These are phyloP conservation scores for Daldinia loculata DNA, from an alignment of 495 filamentous ascomycete species.

Conservation along the genomic window DNA sequence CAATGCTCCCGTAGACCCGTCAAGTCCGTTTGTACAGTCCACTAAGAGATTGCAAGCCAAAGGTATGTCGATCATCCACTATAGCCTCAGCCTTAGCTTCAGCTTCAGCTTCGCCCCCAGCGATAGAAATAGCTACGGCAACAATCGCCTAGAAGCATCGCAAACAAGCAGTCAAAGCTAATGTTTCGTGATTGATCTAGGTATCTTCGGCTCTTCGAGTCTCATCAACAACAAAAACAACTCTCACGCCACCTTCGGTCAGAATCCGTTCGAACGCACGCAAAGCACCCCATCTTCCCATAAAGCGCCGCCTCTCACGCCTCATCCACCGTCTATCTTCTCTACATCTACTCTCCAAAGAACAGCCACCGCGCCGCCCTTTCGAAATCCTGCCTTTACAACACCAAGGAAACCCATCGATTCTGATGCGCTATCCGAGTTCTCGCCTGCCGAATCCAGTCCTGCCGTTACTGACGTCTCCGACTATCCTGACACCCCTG, in stretches of 20 bases:
- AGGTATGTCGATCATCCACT: slow-evolving; percentile 17
- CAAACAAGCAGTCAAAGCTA: slow-evolving; percentile 4
- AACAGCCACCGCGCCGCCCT: slow-evolving; percentile 57
- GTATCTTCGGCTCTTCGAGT: slow-evolving; percentile 28
- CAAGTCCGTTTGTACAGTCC: slow-evolving; percentile 57
- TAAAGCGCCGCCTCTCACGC: slow-evolving; percentile 49
- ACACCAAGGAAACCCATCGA: slow-evolving; percentile 79
- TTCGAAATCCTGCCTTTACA: slow-evolving; percentile 76
- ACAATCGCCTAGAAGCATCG: slow-evolving; percentile 1
- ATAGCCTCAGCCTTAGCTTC: slow-evolving; percentile 3
- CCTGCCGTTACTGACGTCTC: slow-evolving; percentile 73
- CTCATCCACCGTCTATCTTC: slow-evolving; percentile 45
- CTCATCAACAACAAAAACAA: slow-evolving; percentile 25
- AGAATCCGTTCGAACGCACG: slow-evolving; percentile 49
- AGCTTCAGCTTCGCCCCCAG: neutral
- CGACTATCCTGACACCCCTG: slow-evolving; percentile 62
- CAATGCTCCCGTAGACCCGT: slow-evolving; percentile 54
- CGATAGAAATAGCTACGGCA: neutral
- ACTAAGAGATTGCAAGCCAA: slow-evolving; percentile 35
- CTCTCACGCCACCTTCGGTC: slow-evolving; percentile 21
- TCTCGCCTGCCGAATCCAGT: slow-evolving; percentile 82
- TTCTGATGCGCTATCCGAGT: slow-evolving; percentile 68
- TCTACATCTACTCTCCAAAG: slow-evolving; percentile 49
- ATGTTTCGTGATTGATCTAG: slow-evolving; percentile 14
- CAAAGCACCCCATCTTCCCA: slow-evolving; percentile 46